phyloP scores from a whole-genome alignment of 805 yeast species.

The Wickerhamomyces silvicola region DNA sequence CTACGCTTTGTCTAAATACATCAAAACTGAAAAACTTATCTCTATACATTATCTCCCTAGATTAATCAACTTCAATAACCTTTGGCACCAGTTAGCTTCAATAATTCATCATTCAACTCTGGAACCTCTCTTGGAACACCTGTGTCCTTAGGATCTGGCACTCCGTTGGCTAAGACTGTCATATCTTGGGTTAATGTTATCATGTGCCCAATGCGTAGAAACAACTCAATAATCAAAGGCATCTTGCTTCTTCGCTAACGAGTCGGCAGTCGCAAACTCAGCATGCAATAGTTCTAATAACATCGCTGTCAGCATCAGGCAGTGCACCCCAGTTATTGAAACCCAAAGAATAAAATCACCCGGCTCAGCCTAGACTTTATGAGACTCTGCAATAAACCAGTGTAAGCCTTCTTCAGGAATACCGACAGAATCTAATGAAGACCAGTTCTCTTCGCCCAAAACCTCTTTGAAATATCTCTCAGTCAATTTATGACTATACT shows the following conservation, averaged over 20 bases:
- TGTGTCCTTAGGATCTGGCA: conserved; percentile 19
- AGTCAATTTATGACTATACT: conserved; percentile 17
- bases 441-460: conserved; percentile 17
- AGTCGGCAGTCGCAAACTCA: conserved; percentile 25
- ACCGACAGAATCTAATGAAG: conserved; percentile 12
- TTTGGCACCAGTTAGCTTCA: conserved; percentile 25
- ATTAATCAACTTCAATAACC: not conserved
- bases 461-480: conserved; percentile 22
- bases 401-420: conserved; percentile 17
- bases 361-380: conserved; percentile 25
- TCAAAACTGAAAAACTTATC: not conserved
- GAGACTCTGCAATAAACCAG: conserved; percentile 22
- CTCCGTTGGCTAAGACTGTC: conserved; percentile 12
- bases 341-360: conserved; percentile 32
- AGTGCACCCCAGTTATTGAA: conserved; percentile 27
- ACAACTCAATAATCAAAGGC: conserved; percentile 22
- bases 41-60: not conserved
- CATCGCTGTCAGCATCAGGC: conserved; percentile 20
- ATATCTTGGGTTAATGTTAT: conserved; percentile 16
- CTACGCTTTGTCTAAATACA: no score
- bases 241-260: conserved; percentile 15
- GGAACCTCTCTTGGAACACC: conserved; percentile 22
- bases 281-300: conserved; percentile 26
- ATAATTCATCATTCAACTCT: conserved; percentile 19
- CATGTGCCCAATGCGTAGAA: conserved; percentile 30